phyloP scores from a whole-genome alignment of 495 filamentous ascomycete species.

The Diplogelasinospora grovesii region DNA sequence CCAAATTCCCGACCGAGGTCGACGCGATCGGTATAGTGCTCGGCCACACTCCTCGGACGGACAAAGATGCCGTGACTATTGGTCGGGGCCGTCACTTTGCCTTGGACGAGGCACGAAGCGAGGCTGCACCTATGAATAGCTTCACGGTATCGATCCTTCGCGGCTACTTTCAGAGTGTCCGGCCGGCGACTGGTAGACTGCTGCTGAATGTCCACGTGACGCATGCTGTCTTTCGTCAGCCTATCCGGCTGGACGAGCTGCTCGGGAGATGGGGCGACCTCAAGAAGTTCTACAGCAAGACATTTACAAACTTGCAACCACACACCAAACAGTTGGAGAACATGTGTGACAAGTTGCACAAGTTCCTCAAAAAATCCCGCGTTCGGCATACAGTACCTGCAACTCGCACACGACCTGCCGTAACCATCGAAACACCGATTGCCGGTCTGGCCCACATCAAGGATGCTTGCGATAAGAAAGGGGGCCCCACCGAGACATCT shows the following conservation, averaged over 20 bases:
- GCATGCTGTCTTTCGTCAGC: conserved; percentile 39
- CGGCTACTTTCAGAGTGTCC: conserved; percentile 63
- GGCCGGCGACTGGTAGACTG: conserved; percentile 56
- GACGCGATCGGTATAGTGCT: conserved; percentile 47
- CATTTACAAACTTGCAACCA: too few species aligned
- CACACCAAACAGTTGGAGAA: neutral
- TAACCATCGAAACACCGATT: conserved; percentile 38
- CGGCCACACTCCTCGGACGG: conserved; percentile 31
- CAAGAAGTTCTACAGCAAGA: neutral
- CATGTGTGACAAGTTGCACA: conserved; percentile 22
- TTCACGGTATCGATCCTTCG: conserved; percentile 39
- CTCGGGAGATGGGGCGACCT: conserved; percentile 12
- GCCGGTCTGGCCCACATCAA: conserved; percentile 33
- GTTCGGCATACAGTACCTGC: conserved; percentile 35
- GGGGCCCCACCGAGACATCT: neutral
- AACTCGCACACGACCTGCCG: conserved; percentile 26
- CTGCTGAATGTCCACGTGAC: conserved; percentile 55
- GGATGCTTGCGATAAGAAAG: conserved; percentile 13
- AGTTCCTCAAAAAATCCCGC: conserved; percentile 40
- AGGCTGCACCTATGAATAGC: conserved; percentile 16
- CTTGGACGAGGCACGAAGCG: conserved; percentile 14
- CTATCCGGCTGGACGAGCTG: conserved; percentile 16
- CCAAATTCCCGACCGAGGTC: conserved; percentile 31
- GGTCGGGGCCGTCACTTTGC: conserved; percentile 41
- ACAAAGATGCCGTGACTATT: conserved; percentile 23